Conservation (phyloP, 1,284 basidiomycete genomes). For the Puccinia brachypodii region DNA sequence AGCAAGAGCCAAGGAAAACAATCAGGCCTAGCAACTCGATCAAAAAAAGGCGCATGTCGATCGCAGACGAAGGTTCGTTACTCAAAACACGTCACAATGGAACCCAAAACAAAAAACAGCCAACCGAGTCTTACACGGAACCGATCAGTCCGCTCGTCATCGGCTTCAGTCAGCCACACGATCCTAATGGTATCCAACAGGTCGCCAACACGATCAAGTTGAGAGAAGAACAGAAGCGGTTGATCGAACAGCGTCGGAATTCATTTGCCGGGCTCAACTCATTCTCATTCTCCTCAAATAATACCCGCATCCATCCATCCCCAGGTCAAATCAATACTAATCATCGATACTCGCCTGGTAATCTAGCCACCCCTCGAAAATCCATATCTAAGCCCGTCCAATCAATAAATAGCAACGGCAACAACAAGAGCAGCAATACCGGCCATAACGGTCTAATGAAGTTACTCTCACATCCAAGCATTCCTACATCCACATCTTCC, state of each 20-base stretch:
- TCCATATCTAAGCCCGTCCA: constrained; percentile 24
- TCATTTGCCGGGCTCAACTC: constrained; percentile 37
- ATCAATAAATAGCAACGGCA: neutral
- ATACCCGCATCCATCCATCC: neutral
- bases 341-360: neutral
- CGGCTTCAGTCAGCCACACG: constrained; percentile 13
- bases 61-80: constrained; percentile 23
- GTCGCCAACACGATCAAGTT: constrained; percentile 38
- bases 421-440: neutral
- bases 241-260: constrained; percentile 46
- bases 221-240: constrained; percentile 39
- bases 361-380: neutral
- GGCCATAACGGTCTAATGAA: neutral
- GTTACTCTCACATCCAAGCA: neutral
- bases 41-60: constrained; percentile 22
- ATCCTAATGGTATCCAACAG: constrained; percentile 25
- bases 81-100: neutral
- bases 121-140: neutral
- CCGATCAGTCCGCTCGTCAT: constrained; percentile 38
- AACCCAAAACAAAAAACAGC: neutral
- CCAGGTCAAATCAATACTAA: neutral
- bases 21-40: neutral
- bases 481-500: neutral
- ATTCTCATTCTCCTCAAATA: constrained; percentile 9
- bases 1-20: neutral